These are phyloP conservation scores for Moniliophthora roreri DNA, from an alignment of 1,284 basidiomycete genomes.

Conservation along the genomic window DNA sequence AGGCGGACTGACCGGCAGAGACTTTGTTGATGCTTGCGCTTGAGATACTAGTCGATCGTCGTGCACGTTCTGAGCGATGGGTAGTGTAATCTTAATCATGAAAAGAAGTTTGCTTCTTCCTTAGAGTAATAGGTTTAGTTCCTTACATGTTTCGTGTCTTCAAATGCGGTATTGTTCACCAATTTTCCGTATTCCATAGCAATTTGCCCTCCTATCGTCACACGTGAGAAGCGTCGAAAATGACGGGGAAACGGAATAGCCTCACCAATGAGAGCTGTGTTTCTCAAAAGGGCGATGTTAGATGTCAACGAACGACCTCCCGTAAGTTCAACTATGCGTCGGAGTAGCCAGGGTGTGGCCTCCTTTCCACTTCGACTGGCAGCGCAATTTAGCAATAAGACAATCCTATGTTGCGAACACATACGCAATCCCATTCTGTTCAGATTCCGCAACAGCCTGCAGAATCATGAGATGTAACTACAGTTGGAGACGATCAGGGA, in stretches of 20 bases:
- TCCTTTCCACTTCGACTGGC: slow-evolving; percentile 82
- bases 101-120: slow-evolving; percentile 2
- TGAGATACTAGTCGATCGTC: not conserved
- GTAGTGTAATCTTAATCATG: slow-evolving; percentile 1
- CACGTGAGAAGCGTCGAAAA: slow-evolving; percentile 7
- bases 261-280: slow-evolving; percentile 86
- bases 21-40: slow-evolving; percentile 28
- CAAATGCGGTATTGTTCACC: slow-evolving; percentile 15
- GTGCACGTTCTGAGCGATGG: not conserved
- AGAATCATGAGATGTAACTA: not conserved
- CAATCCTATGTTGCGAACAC: not conserved
- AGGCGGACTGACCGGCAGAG: slow-evolving; percentile 48
- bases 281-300: slow-evolving; percentile 90
- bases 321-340: slow-evolving; percentile 83
- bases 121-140: slow-evolving; percentile 12
- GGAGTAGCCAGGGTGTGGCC: slow-evolving; percentile 93
- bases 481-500: too few relatives aligned
- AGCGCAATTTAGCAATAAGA: not conserved
- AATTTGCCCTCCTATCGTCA: slow-evolving; percentile 66
- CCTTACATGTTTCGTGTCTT: slow-evolving; percentile 33
- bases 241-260: slow-evolving; percentile 12
- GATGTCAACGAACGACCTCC: slow-evolving; percentile 66
- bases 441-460: slow-evolving; percentile 78
- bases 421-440: slow-evolving; percentile 67
- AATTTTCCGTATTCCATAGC: slow-evolving; percentile 78